Evolutionary conservation across 495 filamentous ascomycete species (phyloP), one percentile per base, ranked within the genome.

Genomic region (Neurospora intermedia): DNA sequence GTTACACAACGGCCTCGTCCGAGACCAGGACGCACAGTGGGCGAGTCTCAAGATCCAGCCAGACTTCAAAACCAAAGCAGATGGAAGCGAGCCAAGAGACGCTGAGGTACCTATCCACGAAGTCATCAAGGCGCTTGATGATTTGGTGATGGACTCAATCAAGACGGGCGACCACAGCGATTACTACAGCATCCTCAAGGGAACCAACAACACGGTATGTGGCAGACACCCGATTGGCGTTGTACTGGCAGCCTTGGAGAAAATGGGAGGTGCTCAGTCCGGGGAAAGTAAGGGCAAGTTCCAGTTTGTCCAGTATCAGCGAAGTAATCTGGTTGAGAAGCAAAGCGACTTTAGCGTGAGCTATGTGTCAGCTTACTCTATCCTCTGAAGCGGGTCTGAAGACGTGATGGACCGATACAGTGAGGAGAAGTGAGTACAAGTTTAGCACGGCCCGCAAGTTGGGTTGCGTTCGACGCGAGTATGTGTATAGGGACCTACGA

Each of bases 191-290:
- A 87, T 87, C 31, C 81, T 98, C 46, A 82, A 87, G 43, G 82
- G 85, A 45, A 98, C 94, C 0, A 89, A 87, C 43, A 99, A 99
- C 76, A 98, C 96, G 1, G 93, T 99, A 40, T 99, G 96, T 76
- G 96, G 96, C 69, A 85, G 94, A 54, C 96, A 99, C 85, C 96
- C 96, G 0, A 98, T 99, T 76, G 94, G 96, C 0, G 91, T 99
- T 15, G 87, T 96, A 13, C 93, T 99, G 92, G 94, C 94, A 3
- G 94, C 90, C 0, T 78, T 97, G 73, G 94, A 98, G 82, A 80
- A 79, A 48, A 77, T 91, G 72, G 75, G 80, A 4, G 76, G 82
- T 59, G 81, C 78, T 18, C 79, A 78, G 38, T 81, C 77, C 10
- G 77, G 76, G 16, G 72, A 73, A 2, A 83, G 83, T 39, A 86